Base-by-base conservation (phyloP, 371 early-diverging fungal genomes). In the Nematocida sp. region DNA sequence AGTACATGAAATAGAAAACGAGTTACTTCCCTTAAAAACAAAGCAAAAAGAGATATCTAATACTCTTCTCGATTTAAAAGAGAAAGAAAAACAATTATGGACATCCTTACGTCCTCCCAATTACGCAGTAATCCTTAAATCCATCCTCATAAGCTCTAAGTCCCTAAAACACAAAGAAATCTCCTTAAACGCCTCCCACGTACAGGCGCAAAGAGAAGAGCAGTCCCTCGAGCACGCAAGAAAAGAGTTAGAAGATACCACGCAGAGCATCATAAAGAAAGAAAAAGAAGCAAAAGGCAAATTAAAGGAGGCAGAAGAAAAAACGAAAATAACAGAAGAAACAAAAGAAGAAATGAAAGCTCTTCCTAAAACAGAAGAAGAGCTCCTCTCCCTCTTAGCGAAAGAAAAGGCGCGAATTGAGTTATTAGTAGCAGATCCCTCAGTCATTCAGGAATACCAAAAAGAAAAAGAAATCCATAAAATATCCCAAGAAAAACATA, bases 361-460 rank as follows among this genome's bases (percentile, higher is more conserved):
- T 42, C 45, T 64, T 39, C 65, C 63, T 18, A 47, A 20, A 9
- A 26, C 23, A 13, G 39, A 49, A 26, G 9, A 28, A 9, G 25
- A 47, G 11, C 75, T 71, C 20, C 40, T 53, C 9, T 3, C 16
- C 4, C 28, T 61, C 25, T 60, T 71, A 4, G 75, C 16, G 16
- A 36, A 61, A 33, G 75, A 71, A 49, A 71, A 71, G 28, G 75
- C 75, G 2, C 56, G 48, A 35, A 35, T 35, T 1, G 63, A 71
- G 38, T 47, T 71, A 11, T 26, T 49, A 11, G 54, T 71, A 23
- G 61, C 48, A 13, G 53, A 71, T 28, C 30, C 35, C 23, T n/a
- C 60, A 23, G 49, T 60, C 23, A 55, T 65, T 48, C 55, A 76
- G 49, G 65, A 65, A n/a, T 57, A 75, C 54, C 30, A 79, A 35